These are phyloP conservation scores for Trichoderma gamsii DNA, from an alignment of 495 filamentous ascomycete species.

Conservation along the genomic window DNA sequence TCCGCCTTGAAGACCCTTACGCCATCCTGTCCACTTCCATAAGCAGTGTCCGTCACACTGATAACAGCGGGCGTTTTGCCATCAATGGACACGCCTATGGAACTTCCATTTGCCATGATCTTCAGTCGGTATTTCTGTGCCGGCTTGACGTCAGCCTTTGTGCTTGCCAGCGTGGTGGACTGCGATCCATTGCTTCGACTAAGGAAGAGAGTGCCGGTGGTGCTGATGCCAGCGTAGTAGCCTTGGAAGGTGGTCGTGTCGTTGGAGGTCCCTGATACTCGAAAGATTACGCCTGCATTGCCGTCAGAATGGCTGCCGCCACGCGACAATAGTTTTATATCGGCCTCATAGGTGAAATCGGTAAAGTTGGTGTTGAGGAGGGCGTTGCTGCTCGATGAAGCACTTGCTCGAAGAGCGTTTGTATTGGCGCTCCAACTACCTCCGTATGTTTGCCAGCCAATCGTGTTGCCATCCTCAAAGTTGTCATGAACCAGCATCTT, in stretches of 20 bases:
- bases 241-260: conserved; percentile 17
- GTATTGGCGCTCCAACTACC: conserved; percentile 19
- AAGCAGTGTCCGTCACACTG: background rate
- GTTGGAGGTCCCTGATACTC: conserved; percentile 1
- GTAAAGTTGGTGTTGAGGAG: conserved; percentile 31
- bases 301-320: background rate
- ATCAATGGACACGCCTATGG: background rate
- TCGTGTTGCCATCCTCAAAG: conserved; percentile 29
- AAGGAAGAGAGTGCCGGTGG: conserved; percentile 18
- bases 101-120: background rate
- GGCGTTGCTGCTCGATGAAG: conserved; percentile 19
- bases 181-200: conserved; percentile 19
- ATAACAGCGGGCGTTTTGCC: background rate
- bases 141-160: background rate
- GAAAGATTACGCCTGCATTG: background rate
- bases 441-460: conserved; percentile 27
- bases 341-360: conserved; percentile 25
- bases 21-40: background rate
- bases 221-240: conserved; percentile 22
- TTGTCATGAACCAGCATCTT: conserved; percentile 38
- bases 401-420: conserved; percentile 18
- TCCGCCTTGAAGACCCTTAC: background rate
- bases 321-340: conserved; percentile 17
- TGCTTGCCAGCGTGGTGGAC: background rate
- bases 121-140: background rate